Percentiles rank a stretch among this genome's conserved stretches.
Evolutionary conservation across 2,329 filamentous ascomycete genomes (phyloP).

Genomic region (Clonostachys chloroleuca): DNA sequence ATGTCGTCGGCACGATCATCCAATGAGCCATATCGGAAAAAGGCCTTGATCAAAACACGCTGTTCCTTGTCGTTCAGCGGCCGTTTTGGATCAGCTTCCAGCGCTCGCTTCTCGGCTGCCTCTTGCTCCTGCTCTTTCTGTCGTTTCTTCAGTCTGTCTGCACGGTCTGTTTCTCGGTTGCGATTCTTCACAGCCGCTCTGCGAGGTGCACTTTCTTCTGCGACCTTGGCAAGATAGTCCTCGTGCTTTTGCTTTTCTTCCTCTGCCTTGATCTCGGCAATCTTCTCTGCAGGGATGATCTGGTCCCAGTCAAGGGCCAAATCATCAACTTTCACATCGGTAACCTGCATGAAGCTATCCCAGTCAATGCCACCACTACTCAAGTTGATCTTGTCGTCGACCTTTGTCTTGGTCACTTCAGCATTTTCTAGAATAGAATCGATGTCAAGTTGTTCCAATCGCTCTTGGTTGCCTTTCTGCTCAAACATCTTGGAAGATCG

Average conservation of each 20-base stretch:
- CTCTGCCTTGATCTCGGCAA: slow-evolving; percentile 84
- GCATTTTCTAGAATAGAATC: slow-evolving; percentile 96
- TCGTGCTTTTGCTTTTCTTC: slow-evolving; percentile 83
- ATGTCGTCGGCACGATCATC: slow-evolving; percentile 86
- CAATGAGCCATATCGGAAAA: slow-evolving; percentile 86
- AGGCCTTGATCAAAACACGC: slow-evolving; percentile 84
- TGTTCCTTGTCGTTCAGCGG: slow-evolving; percentile 90
- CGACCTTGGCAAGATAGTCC: slow-evolving; percentile 73
- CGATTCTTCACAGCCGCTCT: slow-evolving; percentile 60
- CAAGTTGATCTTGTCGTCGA: slow-evolving; percentile 85
- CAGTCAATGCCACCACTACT: slow-evolving; percentile 81
- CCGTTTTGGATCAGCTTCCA: slow-evolving; percentile 79
- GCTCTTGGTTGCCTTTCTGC: slow-evolving; percentile 93
- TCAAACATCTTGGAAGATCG: slow-evolving; percentile 99
- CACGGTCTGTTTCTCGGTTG: slow-evolving; percentile 55
- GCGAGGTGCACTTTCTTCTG: slow-evolving; percentile 82
- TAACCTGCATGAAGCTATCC: slow-evolving; percentile 97
- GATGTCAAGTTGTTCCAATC: slow-evolving; percentile 94
- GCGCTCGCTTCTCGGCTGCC: slow-evolving; percentile 68
- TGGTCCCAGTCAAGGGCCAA: slow-evolving; percentile 88
- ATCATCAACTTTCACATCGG: slow-evolving; percentile 91
- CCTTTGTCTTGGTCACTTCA: slow-evolving; percentile 93
- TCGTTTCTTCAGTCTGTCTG: slow-evolving; percentile 63
- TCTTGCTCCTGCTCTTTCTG: slow-evolving; percentile 63
- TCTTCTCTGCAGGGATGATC: slow-evolving; percentile 91